A percentile compares a stretch with the other conserved stretches of the same genome.
These are phyloP conservation scores for Emergomyces orientalis DNA, from an alignment of 2,329 filamentous ascomycete genomes.

Conservation along the genomic window DNA sequence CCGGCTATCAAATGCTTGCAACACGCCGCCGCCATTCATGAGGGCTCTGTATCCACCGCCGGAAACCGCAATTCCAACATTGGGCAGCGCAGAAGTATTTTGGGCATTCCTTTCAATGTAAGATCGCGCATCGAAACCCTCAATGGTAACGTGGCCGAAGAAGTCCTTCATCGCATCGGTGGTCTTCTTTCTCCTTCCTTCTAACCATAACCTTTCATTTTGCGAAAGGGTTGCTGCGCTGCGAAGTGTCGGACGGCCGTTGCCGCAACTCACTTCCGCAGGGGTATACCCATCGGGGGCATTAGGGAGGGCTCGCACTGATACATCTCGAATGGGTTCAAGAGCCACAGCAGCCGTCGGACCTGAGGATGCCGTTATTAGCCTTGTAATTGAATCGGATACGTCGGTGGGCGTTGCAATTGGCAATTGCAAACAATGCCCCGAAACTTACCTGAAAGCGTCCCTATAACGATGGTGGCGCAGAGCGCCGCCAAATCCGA, in stretches of 20 bases:
- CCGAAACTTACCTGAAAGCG: background rate
- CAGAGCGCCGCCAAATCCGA: background rate
- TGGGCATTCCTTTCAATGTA: slow-evolving; percentile 57
- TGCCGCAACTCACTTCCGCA: slow-evolving; percentile 57
- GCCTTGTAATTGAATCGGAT: background rate
- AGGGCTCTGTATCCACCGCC: slow-evolving; percentile 83
- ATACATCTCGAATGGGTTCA: background rate
- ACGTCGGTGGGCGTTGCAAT: background rate
- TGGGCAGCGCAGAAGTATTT: slow-evolving; percentile 52
- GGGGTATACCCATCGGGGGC: slow-evolving; percentile 65
- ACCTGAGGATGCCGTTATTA: background rate
- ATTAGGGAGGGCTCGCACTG: slow-evolving; percentile 40
- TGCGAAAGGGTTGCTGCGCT: slow-evolving; percentile 52
- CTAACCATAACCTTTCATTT: slow-evolving; percentile 65
- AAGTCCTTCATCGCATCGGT: slow-evolving; percentile 65
- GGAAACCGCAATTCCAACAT: slow-evolving; percentile 67
- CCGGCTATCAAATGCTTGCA: slow-evolving; percentile 70
- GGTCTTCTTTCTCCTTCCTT: slow-evolving; percentile 61
- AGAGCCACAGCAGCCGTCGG: background rate
- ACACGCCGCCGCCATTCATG: slow-evolving; percentile 68
- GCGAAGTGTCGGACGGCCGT: slow-evolving; percentile 59
- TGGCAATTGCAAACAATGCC: too few species aligned
- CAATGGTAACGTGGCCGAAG: slow-evolving; percentile 61
- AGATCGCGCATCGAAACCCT: slow-evolving; percentile 62
- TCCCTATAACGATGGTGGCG: background rate